Base-by-base conservation (phyloP, 2,329 filamentous ascomycete species). In the Sporothrix luriei region DNA sequence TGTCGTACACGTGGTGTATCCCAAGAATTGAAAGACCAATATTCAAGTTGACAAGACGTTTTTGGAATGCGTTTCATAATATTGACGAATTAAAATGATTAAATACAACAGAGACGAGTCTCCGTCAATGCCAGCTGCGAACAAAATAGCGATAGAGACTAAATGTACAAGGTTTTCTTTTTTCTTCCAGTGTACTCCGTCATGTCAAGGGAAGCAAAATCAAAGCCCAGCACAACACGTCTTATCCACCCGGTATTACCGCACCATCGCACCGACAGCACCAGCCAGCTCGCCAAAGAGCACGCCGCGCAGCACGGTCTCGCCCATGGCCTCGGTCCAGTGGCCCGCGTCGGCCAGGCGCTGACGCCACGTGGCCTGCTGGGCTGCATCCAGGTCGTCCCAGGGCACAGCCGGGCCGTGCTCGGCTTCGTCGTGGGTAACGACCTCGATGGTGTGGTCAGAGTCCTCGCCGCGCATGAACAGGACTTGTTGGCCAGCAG, bases 281-380 rank as follows among this genome's bases (percentile, higher is more conserved):
- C 86, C 90, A 1, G 86, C 90, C 73, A 92, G 82, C 79, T 93
- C 86, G 24, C 88, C 87, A 79, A 96, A 96, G 72, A 96, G 81
- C 43, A 96, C 86, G 2, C 91, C 91, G 79, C 89, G 88, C 74
- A 96, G 85, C 40, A 95, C 86, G 11, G 83, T 84, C 81, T 94
- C 92, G 2, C 91, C 91, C 83, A 94, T 91, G 49, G 87, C 84
- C 76, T 90, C 88, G n/a, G 87, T 86, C 92, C 92, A 96, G 73
- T 93, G 87, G 0, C 92, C 92, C 0, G 91, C 89, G 68, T 89
- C 84, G 69, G 83, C 82, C 48, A 96, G 83, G 76, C 84, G 86
- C 73, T 85, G 79, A 80, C 88, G 92, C 93, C 93, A 96, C 21
- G 82, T 80, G 66, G 82, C 80, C 77, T 87, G 86, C 78, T 94